A percentile compares a stretch with the other conserved stretches of the same genome.
These are phyloP conservation scores for Cryptococcus deneoformans DNA, from an alignment of 1,284 basidiomycete genomes.

Conservation along the genomic window DNA sequence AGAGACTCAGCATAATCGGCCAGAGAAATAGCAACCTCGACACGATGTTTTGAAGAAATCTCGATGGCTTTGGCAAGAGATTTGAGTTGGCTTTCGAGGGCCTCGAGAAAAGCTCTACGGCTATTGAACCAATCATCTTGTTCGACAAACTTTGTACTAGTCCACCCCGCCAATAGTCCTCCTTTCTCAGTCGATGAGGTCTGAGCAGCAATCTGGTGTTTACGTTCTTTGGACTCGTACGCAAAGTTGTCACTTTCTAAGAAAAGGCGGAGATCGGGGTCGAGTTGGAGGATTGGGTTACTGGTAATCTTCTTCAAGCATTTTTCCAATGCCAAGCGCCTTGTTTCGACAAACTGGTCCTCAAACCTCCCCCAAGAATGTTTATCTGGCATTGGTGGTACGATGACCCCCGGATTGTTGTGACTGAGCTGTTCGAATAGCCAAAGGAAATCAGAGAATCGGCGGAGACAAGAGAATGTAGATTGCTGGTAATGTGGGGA, in stretches of 20 bases:
- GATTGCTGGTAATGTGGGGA: conserved; percentile 77
- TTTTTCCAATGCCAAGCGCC: conserved; percentile 78
- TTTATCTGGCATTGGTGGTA: conserved; percentile 96
- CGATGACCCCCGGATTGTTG: conserved; percentile 96
- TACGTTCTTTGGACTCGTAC: conserved; percentile 61
- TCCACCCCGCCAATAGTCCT: conserved; percentile 72
- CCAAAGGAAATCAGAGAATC: conserved; percentile 98
- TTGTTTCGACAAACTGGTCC: conserved; percentile 79
- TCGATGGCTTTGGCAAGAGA: conserved; percentile 83
- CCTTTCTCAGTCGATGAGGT: conserved; percentile 11
- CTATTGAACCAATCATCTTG: conserved; percentile 97
- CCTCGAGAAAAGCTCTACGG: conserved; percentile 80
- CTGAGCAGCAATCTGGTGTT: conserved; percentile 12
- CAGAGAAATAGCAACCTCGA: conserved; percentile 64
- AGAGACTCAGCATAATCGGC: conserved; percentile 71
- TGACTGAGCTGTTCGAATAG: conserved; percentile 81
- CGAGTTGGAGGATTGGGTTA: conserved; percentile 80
- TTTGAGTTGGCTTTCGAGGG: conserved; percentile 83
- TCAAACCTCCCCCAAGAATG: conserved; percentile 86
- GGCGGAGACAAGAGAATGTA: conserved; percentile 82
- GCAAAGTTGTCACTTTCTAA: conserved; percentile 82
- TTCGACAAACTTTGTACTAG: conserved; percentile 85
- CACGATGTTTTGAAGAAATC: conserved; percentile 71
- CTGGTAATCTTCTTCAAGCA: conserved; percentile 84
- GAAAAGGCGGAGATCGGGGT: conserved; percentile 80